Percentiles rank a stretch among this genome's conserved stretches.
These are phyloP conservation scores for Globisporangium camurandrum DNA, from an alignment of 352 stramenopile species.

Conservation along the genomic window DNA sequence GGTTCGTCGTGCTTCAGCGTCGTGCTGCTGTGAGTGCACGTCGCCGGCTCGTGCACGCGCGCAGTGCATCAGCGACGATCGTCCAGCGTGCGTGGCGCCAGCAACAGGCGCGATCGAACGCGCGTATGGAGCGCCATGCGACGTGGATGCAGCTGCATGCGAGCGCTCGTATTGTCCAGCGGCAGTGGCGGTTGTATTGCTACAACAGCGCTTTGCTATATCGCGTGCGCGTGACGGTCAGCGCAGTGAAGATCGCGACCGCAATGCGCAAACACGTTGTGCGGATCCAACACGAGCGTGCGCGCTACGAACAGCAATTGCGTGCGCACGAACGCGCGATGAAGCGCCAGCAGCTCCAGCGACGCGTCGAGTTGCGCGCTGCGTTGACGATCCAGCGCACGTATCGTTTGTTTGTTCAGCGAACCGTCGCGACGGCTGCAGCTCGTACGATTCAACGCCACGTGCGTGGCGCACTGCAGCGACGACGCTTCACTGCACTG, in stretches of 20 bases:
- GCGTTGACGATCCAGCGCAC: conserved; percentile 13
- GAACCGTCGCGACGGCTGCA: background rate
- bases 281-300: conserved; percentile 13
- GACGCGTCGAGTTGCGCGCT: conserved; percentile 23
- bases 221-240: conserved; percentile 7
- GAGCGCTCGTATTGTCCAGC: conserved; percentile 7
- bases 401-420: background rate
- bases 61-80: too few relatives aligned
- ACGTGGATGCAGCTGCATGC: conserved; percentile 8
- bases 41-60: conserved; percentile 27
- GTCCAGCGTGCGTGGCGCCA: conserved; percentile 11
- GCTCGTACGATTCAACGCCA: conserved; percentile 16
- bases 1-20: conserved; percentile 27
- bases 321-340: conserved; percentile 22
- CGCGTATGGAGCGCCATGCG: conserved; percentile 1
- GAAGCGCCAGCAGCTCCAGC: conserved; percentile 13
- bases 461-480: conserved; percentile 17
- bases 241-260: conserved; percentile 10
- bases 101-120: background rate
- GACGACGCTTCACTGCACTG: conserved; percentile 2
- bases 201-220: background rate
- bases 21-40: conserved; percentile 24
- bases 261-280: conserved; percentile 13
- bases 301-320: conserved; percentile 27
- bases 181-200: conserved; percentile 5